Evolutionary conservation across 2,329 filamentous ascomycete species (phyloP).

Genomic region (Paracoccidioides brasiliensis): DNA sequence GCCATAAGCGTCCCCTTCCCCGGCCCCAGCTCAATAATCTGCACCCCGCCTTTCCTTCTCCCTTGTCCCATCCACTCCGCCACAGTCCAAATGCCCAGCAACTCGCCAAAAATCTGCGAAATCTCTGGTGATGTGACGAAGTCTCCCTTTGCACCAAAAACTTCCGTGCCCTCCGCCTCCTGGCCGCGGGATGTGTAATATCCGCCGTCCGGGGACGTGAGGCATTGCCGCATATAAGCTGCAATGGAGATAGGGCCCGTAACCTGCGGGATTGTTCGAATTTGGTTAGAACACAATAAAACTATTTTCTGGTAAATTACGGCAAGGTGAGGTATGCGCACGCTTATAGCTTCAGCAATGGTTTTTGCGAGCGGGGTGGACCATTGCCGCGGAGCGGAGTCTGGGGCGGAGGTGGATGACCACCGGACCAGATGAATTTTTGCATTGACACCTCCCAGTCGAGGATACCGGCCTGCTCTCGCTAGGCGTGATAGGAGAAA

Average conservation of each 20-base stretch:
- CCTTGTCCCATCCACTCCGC: constrained; percentile 95
- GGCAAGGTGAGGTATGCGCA: constrained; percentile 30
- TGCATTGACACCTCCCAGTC: constrained; percentile 9
- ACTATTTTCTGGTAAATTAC: neutral
- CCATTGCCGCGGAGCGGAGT: constrained; percentile 48
- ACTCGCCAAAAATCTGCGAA: constrained; percentile 89
- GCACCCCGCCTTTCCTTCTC: constrained; percentile 55
- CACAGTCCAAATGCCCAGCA: constrained; percentile 88
- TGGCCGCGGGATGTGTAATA: constrained; percentile 76
- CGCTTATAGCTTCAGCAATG: constrained; percentile 73
- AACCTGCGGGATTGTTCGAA: constrained; percentile 35
- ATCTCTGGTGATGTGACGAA: constrained; percentile 97
- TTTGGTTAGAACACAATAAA: neutral
- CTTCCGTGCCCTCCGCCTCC: constrained; percentile 50
- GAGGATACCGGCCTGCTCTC: constrained; percentile 8
- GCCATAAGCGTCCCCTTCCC: constrained; percentile 94
- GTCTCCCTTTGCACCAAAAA: constrained; percentile 86
- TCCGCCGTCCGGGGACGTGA: constrained; percentile 78
- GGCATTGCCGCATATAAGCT: constrained; percentile 95
- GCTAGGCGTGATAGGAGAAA: constrained; percentile 10
- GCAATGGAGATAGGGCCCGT: constrained; percentile 88
- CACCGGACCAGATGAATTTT: constrained; percentile 15
- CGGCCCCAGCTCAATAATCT: constrained; percentile 87
- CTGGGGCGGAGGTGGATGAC: constrained; percentile 19
- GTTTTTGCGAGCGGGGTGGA: constrained; percentile 85